phyloP scores from a whole-genome alignment of 768 basidiomycete genomes.

The Lentinula sp. region DNA sequence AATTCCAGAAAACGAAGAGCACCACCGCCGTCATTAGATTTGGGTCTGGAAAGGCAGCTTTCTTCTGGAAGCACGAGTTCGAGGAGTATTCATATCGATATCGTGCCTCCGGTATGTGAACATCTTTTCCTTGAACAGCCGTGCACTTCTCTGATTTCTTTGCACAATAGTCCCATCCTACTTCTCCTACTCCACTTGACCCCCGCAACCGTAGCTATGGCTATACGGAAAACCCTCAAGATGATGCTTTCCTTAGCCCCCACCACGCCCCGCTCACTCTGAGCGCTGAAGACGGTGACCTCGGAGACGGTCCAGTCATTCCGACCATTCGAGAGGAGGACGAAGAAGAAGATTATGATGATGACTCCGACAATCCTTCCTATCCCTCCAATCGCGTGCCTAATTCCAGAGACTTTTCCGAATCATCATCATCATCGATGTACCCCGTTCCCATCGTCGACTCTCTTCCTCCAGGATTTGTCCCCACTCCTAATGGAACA shows the following conservation, averaged over 20 bases:
- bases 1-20: not conserved
- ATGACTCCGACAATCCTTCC: not conserved
- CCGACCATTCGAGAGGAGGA: not conserved
- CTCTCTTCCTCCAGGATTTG: not conserved
- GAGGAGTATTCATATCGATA: not conserved
- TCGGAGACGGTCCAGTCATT: not conserved
- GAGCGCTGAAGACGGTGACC: not conserved
- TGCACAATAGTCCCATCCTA: not conserved
- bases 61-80: slow-evolving; percentile 4
- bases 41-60: not conserved
- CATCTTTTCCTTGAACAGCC: too few relatives aligned
- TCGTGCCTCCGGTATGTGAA: not conserved
- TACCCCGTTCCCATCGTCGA: slow-evolving; percentile 1
- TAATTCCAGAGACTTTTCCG: not conserved
- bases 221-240: not conserved
- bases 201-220: not conserved
- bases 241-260: slow-evolving; percentile 2
- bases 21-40: not conserved
- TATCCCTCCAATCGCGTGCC: too few relatives aligned
- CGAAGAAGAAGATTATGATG: not conserved
- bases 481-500: not conserved
- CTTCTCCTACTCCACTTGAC: not conserved
- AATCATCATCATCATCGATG: not conserved
- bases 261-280: not conserved
- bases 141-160: not conserved